Base-by-base conservation (phyloP, 768 basidiomycete species). In the Sporobolomyces roseus region DNA sequence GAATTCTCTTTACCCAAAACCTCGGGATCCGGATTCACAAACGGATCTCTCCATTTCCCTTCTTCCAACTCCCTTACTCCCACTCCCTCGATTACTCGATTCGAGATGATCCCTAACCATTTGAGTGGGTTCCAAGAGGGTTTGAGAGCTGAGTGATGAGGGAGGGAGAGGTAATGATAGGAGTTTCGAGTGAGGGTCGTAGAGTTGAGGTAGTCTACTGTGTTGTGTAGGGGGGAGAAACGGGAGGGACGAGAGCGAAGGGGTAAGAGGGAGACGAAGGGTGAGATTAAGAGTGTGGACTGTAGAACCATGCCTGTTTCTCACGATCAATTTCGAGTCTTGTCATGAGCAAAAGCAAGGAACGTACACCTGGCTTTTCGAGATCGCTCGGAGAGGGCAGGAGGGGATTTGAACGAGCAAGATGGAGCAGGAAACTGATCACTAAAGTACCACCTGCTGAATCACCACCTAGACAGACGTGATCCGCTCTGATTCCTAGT, bases 401-500 rank as follows among this genome's bases (percentile, higher is more conserved):
- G 21, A 19, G 65, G 32, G 0, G 70, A 58, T 27, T 62, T 25
- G 7, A 65, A n/a, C n/a, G n/a, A n/a, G n/a, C 70, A 25, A 80
- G 75, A 60, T 80, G 78, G 29, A 77, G 75, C 8, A 76, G 68
- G 38, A 80, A 69, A 0, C 70, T 66, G 4, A 76, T 45, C 0
- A 85, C 84, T 32, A 90, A 83, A 77, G 90, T 88, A 2, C 82
- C 90, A 2, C 90, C 89, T 0, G 89, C 88, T 3, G 87, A 90
- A 75, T 91, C 89, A 4, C 89, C 90, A 17, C 80, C 80, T 36
- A 90, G 50, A 60, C 88, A 81, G 76, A 91, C 86, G 73, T 87
- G 79, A 17, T 79, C 77, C 0, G 88, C 83, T 1, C 80, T 68
- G 75, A 88, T 85, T 0, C 85, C 84, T 29, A 87, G 79, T 3